These are phyloP conservation scores for Populus hybrid DNA, from an alignment of 441 rosid species.

Conservation along the genomic window DNA sequence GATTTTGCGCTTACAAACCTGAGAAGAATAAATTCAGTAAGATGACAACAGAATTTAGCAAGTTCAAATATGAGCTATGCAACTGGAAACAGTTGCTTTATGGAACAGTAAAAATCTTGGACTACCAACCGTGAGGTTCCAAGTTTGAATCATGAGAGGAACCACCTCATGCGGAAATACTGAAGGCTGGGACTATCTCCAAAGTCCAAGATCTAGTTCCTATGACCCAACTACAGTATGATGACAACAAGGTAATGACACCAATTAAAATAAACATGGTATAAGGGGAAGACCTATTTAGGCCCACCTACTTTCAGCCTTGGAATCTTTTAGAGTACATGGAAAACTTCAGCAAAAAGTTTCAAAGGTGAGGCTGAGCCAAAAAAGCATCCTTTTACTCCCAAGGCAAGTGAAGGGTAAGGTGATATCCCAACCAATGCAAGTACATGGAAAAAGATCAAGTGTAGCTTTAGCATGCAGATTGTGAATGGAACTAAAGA, in stretches of 20 bases:
- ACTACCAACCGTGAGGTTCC: background rate
- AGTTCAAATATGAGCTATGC: background rate
- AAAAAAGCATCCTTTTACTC: slow-evolving; percentile 18
- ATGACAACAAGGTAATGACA: background rate
- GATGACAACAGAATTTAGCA: background rate
- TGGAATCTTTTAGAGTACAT: background rate
- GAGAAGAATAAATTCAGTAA: slow-evolving; percentile 31
- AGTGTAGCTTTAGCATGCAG: background rate
- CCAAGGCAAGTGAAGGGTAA: background rate
- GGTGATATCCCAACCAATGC: background rate
- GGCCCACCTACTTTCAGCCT: background rate
- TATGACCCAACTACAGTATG: background rate
- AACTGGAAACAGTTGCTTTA: background rate
- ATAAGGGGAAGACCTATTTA: too few species aligned
- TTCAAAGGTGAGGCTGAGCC: slow-evolving; percentile 2
- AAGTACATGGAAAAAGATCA: background rate
- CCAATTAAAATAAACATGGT: background rate
- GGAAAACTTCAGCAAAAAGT: background rate
- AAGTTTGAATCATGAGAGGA: background rate
- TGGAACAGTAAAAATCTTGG: background rate
- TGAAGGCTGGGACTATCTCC: background rate
- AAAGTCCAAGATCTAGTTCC: background rate
- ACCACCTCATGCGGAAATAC: background rate
- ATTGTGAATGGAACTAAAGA: slow-evolving; percentile 16
- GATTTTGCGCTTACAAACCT: slow-evolving; percentile 86